Evolutionary conservation across 352 stramenopile species (phyloP).

Genomic region (Thraustochytrium striatum): DNA sequence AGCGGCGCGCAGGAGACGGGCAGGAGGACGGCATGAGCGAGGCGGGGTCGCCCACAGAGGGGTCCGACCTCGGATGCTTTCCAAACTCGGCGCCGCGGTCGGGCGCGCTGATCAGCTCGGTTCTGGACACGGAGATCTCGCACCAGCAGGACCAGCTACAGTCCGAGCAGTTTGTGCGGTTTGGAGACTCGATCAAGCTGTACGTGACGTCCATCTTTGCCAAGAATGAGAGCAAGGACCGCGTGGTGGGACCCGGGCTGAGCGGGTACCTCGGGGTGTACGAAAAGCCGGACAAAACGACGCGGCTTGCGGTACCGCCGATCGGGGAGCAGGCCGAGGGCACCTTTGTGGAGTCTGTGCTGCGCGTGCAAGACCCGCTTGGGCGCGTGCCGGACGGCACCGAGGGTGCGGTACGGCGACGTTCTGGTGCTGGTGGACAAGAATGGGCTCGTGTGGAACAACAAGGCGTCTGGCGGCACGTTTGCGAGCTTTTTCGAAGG

Average conservation of each 20-base stretch:
- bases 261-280: slow-evolving; percentile 48
- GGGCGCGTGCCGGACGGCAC: slow-evolving; percentile 24
- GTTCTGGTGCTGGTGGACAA: slow-evolving; percentile 43
- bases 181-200: slow-evolving; percentile 35
- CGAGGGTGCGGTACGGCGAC: slow-evolving; percentile 30
- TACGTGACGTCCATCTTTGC: slow-evolving; percentile 10
- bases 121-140: slow-evolving; percentile 23
- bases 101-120: too few species aligned
- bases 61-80: too few species aligned
- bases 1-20: too few species aligned
- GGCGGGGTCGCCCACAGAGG: too few species aligned
- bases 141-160: background rate
- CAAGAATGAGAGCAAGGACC: slow-evolving; percentile 34
- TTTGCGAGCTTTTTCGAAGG: slow-evolving; percentile 40
- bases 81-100: too few species aligned
- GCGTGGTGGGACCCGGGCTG: background rate
- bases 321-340: slow-evolving; percentile 28
- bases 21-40: too few species aligned
- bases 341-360: slow-evolving; percentile 33
- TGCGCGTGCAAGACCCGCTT: slow-evolving; percentile 37
- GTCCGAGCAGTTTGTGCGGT: slow-evolving; percentile 32
- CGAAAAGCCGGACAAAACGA: slow-evolving; percentile 30
- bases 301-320: slow-evolving; percentile 30
- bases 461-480: slow-evolving; percentile 9
- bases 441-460: slow-evolving; percentile 48